Base-by-base conservation (phyloP, 2,329 filamentous ascomycete species). In the Pseudocercospora eumusae region DNA sequence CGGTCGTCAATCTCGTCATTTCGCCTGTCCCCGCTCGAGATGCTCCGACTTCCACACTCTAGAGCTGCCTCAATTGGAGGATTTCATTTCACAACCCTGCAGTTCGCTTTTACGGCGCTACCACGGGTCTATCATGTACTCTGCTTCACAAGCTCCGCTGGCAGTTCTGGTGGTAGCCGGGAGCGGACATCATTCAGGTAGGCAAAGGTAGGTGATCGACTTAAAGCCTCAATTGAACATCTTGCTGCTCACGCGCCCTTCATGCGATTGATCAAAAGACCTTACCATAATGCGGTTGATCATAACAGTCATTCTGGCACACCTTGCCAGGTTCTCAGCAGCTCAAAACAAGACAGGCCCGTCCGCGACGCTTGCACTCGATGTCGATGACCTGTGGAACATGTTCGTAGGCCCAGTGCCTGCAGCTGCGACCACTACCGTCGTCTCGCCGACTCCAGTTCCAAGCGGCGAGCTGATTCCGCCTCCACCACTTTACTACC, bases 391-490 rank as follows among this genome's bases (percentile, higher is more conserved):
- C 50, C 56, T 73, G 21, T 74, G 73, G 73, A 67, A 74, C 49
- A 61, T 73, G 8, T 64, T 69, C 23, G 66, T 75, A 20, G 73
- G 71, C 4, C 71, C 73, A 9, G 69, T 75, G 2, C 54, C 62
- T 4, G 61, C 61, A 13, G 69, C 71, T 1, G 65, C 15, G 64
- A 68, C 53, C 40, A 61, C 67, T 18, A 73, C 72, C 3, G 73
- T 71, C 13, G 68, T 73, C 20, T 58, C 64, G 13, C 61, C 73
- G 11, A 76, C 75, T 5, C 73, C 75, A 10, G 68, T 76, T 7
- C 72, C 75, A 1, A 70, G 71, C 6, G 66, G 59, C 36, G 73
- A 69, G 18, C 64, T 76, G n/a, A 69, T 75, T 25, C 74, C 72
- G 2, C 74, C 73, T 8, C 75, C 74, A 42, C 66, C 70, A 2